phyloP scores from a whole-genome alignment of 2,329 filamentous ascomycete species.

The Chalara sp. region DNA sequence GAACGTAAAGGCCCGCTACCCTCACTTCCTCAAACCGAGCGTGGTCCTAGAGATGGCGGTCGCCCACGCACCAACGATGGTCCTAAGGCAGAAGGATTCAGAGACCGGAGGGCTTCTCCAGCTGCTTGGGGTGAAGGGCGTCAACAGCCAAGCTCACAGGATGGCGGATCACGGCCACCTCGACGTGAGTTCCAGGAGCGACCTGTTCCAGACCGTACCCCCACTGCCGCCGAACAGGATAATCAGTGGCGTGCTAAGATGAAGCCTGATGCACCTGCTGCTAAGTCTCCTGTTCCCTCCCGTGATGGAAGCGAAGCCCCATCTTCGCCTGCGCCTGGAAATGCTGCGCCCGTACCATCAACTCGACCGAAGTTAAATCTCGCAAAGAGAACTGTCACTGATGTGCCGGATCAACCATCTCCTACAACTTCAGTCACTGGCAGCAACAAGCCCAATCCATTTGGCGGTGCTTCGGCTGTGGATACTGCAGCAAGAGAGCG shows the following conservation, averaged over 20 bases:
- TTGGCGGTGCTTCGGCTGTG: slow-evolving; percentile 88
- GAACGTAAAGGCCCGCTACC: slow-evolving; percentile 90
- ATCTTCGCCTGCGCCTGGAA: slow-evolving; percentile 57
- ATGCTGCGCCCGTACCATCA: slow-evolving; percentile 44
- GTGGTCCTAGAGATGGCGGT: slow-evolving; percentile 49
- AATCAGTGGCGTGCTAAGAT: slow-evolving; percentile 90
- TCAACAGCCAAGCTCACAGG: slow-evolving; percentile 45
- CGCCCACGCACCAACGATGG: slow-evolving; percentile 54
- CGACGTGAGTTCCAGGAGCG: slow-evolving; percentile 70
- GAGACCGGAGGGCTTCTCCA: slow-evolving; percentile 61
- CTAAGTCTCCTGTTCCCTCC: slow-evolving; percentile 57
- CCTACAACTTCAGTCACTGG: slow-evolving; percentile 39
- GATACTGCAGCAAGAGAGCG: slow-evolving; percentile 86
- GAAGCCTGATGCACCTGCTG: slow-evolving; percentile 61
- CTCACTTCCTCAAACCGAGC: slow-evolving; percentile 52
- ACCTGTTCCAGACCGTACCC: slow-evolving; percentile 59
- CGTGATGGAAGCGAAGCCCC: slow-evolving; percentile 72
- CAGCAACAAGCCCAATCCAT: slow-evolving; percentile 86
- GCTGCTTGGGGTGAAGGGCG: slow-evolving; percentile 69
- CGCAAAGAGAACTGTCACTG: slow-evolving; percentile 83
- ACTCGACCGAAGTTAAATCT: slow-evolving; percentile 80
- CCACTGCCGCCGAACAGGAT: slow-evolving; percentile 86
- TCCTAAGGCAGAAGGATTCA: slow-evolving; percentile 49
- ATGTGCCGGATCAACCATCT: slow-evolving; percentile 47
- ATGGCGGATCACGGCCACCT: slow-evolving; percentile 73